Evolutionary conservation across 1,139 yeast species (phyloP).

Genomic region (Kodamaea derodonti): DNA sequence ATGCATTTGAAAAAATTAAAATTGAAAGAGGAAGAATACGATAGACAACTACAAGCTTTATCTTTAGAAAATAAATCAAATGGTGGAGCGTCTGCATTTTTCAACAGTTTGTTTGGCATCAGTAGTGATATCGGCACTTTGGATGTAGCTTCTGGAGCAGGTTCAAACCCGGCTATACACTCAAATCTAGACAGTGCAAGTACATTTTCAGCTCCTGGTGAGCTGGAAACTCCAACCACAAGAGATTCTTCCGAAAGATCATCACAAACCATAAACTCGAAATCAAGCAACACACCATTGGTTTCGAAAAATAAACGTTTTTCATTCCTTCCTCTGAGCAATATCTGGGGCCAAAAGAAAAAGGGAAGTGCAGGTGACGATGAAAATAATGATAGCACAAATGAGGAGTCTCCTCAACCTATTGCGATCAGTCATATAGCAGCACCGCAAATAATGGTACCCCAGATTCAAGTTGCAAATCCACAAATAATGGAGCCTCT

Average conservation of each 20-base stretch:
- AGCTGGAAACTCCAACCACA: no score
- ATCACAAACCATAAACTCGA: no score
- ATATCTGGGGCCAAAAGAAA: slow-evolving; percentile 3
- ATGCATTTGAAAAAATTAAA: slow-evolving; percentile 32
- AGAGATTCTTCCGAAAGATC: no score
- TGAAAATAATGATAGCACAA: slow-evolving; percentile 5
- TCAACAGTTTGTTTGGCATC: slow-evolving; percentile 27
- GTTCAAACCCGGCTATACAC: no score
- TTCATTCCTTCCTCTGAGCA: slow-evolving; percentile 10
- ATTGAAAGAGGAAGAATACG: slow-evolving; percentile 41
- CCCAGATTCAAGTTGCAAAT: no score
- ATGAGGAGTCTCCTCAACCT: no score
- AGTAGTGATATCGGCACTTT: slow-evolving; percentile 1
- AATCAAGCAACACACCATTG: background rate
- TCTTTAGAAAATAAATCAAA: slow-evolving; percentile 16
- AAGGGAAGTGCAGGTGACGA: slow-evolving; percentile 1
- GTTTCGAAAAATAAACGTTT: slow-evolving; percentile 6
- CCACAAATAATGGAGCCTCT: no score
- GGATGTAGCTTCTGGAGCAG: no score
- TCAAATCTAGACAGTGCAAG: no score
- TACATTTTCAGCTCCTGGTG: slow-evolving; percentile 1
- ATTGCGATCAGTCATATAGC: no score
- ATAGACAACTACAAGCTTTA: slow-evolving; percentile 26
- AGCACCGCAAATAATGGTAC: no score
- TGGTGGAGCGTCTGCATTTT: slow-evolving; percentile 18